Conservation (phyloP, 1,284 basidiomycete species). For the Mycosarcoma maydis region DNA sequence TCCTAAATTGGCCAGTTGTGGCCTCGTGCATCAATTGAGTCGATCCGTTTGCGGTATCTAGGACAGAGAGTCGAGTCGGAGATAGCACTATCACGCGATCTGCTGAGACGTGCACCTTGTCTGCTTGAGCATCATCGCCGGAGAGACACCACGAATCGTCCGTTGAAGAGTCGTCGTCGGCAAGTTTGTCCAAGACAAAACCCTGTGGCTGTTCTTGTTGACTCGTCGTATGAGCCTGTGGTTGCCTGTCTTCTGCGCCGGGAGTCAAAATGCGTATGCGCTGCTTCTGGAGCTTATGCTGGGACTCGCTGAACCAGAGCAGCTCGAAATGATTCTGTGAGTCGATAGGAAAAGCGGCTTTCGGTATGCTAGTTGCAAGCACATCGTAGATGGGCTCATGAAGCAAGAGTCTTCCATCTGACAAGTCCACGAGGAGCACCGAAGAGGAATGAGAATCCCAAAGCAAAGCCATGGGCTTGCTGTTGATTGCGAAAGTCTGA, state of each 20-base stretch:
- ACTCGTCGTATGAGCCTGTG: background rate
- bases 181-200: background rate
- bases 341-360: background rate
- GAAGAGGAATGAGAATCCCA: constrained; percentile 35
- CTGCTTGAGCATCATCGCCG: background rate
- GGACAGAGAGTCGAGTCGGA: background rate
- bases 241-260: background rate
- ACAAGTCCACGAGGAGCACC: constrained; percentile 12
- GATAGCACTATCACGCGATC: constrained; percentile 7
- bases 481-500: constrained; percentile 7
- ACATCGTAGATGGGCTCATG: constrained; percentile 26
- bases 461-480: constrained; percentile 10
- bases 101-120: background rate
- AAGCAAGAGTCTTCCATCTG: constrained; percentile 19
- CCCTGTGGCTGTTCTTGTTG: background rate
- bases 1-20: background rate
- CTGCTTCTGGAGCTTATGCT: constrained; percentile 11
- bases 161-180: background rate
- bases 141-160: constrained; percentile 7
- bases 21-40: constrained; percentile 5
- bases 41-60: background rate
- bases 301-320: constrained; percentile 19
- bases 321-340: constrained; percentile 16
- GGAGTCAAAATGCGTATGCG: constrained; percentile 3
- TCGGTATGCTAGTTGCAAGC: constrained; percentile 5